Evolutionary conservation across 2,329 filamentous ascomycete genomes (phyloP).

Genomic region (Hypoxylon sp.): DNA sequence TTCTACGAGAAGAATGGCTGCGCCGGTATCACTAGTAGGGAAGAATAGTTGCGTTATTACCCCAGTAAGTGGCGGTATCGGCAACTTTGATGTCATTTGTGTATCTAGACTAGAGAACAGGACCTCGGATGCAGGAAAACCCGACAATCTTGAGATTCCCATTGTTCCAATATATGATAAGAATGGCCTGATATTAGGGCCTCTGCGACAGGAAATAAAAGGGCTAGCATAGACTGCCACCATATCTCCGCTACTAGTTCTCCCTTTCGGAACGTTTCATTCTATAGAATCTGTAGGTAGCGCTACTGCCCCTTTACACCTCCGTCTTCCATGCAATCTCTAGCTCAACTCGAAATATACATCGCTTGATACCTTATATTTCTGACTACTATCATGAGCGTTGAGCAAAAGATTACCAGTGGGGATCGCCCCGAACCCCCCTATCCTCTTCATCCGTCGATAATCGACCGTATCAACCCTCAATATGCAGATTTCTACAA

Average conservation of each 20-base stretch:
- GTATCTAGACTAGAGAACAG: constrained; percentile 19
- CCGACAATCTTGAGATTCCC: constrained; percentile 23
- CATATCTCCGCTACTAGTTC: neutral
- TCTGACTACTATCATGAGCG: constrained; percentile 31
- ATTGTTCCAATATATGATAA: constrained; percentile 10
- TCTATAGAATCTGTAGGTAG: neutral
- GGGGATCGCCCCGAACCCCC: constrained; percentile 41
- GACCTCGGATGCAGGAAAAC: constrained; percentile 28
- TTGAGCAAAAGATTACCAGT: constrained; percentile 28
- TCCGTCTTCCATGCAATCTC: constrained; percentile 7
- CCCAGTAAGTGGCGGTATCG: constrained; percentile 35
- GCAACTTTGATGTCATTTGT: constrained; percentile 36
- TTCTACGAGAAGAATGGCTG: constrained; percentile 26
- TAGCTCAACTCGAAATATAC: constrained; percentile 6
- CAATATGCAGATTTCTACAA: constrained; percentile 69
- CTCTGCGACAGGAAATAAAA: constrained; percentile 6
- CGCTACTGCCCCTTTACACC: neutral
- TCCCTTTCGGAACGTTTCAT: neutral
- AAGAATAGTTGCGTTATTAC: constrained; percentile 14
- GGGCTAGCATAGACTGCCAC: neutral
- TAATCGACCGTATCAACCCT: constrained; percentile 62
- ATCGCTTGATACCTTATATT: neutral
- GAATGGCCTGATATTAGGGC: neutral
- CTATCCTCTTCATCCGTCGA: constrained; percentile 65
- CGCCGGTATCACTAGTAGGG: constrained; percentile 14